Base-by-base conservation (phyloP, 192 early-diverging fungal species). In the Lunasporangiospora selenospora region DNA sequence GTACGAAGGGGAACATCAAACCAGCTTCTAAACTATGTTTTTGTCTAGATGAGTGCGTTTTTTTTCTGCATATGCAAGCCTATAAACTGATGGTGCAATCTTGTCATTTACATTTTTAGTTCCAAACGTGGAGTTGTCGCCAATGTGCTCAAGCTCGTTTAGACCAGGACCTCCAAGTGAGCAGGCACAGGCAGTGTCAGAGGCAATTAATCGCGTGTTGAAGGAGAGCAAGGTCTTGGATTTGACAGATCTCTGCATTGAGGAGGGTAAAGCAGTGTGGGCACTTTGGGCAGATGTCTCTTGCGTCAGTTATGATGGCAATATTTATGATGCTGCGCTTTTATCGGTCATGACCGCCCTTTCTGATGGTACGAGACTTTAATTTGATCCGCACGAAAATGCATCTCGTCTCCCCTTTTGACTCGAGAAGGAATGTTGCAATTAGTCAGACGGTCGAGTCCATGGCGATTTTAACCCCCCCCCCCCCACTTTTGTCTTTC, bases 231-330 rank as follows among this genome's bases (percentile, higher is more conserved):
- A 52, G 10, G 76, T 94, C 24, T n/a, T 94, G 27, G 75, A 89
- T 62, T 61, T 90, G n/a, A 70, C 80, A 34, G 66, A 77, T 31
- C 81, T 98, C 30, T 92, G 91, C 61, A 96, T 98, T 53, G 90
- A 90, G 62, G 65, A 77, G 11, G 89, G 89, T 27, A 81, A 87
- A 45, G 93, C 91, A 6, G 92, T 85, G 18, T 99, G 95, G 97
- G 82, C 87, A 26, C 76, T 97, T 29, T 89, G 92, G 47, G 88
- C 88, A 6, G 97, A 99, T 75, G 88, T 97, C 42, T 88, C 96
- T 27, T 97, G 93, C 57, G 57, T 99, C 27, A 89, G 91, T 54
- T 91, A 95, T 66, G 95, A 95, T 62, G 97, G 97, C 19, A 93
- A 93, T 64, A 83, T 93, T 0, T 40, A 94, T 57, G 97, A 99